Conservation (phyloP, 768 basidiomycete species). For the Candolleomyces aberdarensis region DNA sequence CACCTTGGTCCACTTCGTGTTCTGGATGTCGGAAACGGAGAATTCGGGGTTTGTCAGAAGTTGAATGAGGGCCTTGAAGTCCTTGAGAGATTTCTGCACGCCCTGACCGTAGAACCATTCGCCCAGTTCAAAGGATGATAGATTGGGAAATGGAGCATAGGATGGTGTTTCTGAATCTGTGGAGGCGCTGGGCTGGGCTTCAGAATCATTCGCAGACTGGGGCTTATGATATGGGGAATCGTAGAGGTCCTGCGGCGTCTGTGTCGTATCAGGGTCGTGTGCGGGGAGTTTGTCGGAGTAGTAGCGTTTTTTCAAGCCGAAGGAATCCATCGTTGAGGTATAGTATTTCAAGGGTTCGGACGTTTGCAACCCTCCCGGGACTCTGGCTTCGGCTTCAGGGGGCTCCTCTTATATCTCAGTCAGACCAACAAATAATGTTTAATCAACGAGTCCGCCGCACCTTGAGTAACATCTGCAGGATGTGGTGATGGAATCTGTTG, state of each 20-base stretch:
- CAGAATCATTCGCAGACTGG: background rate
- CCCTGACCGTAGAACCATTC: constrained; percentile 1
- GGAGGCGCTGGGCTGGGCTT: background rate
- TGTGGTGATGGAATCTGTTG: no score
- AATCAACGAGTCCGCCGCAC: no score
- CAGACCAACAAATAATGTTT: no score
- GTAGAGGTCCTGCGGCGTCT: background rate
- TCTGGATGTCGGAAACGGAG: background rate
- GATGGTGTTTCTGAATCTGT: background rate
- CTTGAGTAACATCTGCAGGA: no score
- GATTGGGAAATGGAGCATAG: background rate
- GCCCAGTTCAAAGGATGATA: constrained; percentile 1
- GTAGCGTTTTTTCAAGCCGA: background rate
- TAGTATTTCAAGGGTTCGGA: background rate
- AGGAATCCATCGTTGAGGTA: background rate
- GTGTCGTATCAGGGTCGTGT: background rate
- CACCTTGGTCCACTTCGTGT: background rate
- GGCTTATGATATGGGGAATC: background rate
- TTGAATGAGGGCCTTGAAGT: background rate
- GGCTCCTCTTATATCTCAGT: no score
- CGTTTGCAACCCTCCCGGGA: no score
- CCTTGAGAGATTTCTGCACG: background rate
- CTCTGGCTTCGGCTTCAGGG: no score
- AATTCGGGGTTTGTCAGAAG: background rate
- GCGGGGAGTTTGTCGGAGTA: background rate